Evolutionary conservation across 164 flowering plant genomes (phyloP).

Genomic region (Magnolia sinica): DNA sequence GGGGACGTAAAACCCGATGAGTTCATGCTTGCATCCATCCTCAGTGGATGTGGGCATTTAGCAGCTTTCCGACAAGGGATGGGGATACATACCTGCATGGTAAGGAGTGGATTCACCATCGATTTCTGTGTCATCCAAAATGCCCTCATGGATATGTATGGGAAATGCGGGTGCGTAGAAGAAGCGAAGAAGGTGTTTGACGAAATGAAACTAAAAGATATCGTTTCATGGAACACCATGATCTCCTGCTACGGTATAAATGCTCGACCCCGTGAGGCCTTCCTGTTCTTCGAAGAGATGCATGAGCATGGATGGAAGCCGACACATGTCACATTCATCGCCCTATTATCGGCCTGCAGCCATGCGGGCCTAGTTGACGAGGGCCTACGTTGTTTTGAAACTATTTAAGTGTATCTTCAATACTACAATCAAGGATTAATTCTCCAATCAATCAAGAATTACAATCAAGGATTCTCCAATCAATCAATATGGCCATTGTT

Average conservation of each 20-base stretch:
- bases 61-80: slow-evolving; percentile 21
- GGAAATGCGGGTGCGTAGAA: slow-evolving; percentile 27
- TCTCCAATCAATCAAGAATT: no score
- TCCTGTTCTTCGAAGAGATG: slow-evolving; percentile 23
- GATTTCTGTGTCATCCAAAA: slow-evolving; percentile 19
- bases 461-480: no score
- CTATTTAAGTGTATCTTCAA: no score
- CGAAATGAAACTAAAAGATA: slow-evolving; percentile 20
- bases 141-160: slow-evolving; percentile 30
- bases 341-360: slow-evolving; percentile 28
- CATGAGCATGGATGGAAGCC: slow-evolving; percentile 24
- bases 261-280: slow-evolving; percentile 16
- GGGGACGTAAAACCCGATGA: slow-evolving; percentile 22
- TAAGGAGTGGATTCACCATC: slow-evolving; percentile 20
- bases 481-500: no score
- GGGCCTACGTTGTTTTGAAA: slow-evolving; percentile 17
- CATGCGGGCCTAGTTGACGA: slow-evolving; percentile 27
- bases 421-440: no score
- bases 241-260: slow-evolving; percentile 22
- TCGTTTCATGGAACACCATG: slow-evolving; percentile 29
- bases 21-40: slow-evolving; percentile 21
- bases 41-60: slow-evolving; percentile 22
- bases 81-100: slow-evolving; percentile 17
- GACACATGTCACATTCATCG: slow-evolving; percentile 24
- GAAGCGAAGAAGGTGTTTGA: slow-evolving; percentile 23